These are phyloP conservation scores for Dalbergia cochinchinensis DNA, from an alignment of 306 rosid species.

Conservation along the genomic window DNA sequence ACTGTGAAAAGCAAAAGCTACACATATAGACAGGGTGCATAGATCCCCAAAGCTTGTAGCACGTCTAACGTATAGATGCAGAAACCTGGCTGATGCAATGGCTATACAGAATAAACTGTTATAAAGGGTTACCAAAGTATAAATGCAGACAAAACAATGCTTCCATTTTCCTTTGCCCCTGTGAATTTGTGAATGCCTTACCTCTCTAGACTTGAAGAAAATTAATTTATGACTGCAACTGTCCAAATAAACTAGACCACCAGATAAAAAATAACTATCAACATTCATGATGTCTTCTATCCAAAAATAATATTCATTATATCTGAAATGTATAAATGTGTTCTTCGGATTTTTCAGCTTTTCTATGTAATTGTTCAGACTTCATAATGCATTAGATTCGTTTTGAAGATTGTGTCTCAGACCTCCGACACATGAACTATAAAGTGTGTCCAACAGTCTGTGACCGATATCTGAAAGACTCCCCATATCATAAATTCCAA, in stretches of 20 bases:
- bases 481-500: background rate
- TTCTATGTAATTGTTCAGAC: background rate
- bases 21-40: background rate
- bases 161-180: slow-evolving; percentile 6
- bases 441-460: background rate
- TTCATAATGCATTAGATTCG: slow-evolving; percentile 16
- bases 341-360: background rate
- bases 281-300: background rate
- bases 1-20: background rate
- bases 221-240: background rate
- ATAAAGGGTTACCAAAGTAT: slow-evolving; percentile 1
- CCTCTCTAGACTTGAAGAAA: background rate
- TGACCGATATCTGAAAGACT: slow-evolving; percentile 16
- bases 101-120: background rate
- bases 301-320: background rate
- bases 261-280: background rate
- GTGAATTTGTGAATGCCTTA: slow-evolving; percentile 4
- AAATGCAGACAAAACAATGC: background rate
- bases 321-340: background rate
- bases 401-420: slow-evolving; percentile 10
- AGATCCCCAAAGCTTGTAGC: slow-evolving; percentile 1
- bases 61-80: slow-evolving; percentile 20
- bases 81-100: slow-evolving; percentile 15
- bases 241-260: slow-evolving; percentile 1
- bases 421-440: background rate